Conservation (phyloP, 2,329 filamentous ascomycete species). For the Fusarium chuoi region DNA sequence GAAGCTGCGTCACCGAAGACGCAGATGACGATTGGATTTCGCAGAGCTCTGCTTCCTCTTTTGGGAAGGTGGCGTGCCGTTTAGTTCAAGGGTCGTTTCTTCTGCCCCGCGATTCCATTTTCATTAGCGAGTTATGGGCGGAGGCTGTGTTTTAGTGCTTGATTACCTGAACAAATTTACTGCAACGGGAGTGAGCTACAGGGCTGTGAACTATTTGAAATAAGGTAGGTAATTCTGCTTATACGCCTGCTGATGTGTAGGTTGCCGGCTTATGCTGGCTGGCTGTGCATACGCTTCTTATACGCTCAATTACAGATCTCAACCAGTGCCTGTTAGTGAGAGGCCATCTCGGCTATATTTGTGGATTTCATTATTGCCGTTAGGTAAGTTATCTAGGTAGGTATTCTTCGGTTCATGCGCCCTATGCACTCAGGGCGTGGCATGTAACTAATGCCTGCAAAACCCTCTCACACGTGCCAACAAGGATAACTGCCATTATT, state of each 20-base stretch:
- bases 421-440: neutral
- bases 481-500: slow-evolving; percentile 1
- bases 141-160: slow-evolving; percentile 1
- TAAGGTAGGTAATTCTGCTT: neutral
- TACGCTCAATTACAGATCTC: neutral
- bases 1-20: slow-evolving; percentile 33
- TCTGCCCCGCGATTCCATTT: slow-evolving; percentile 13
- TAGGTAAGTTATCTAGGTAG: too few relatives aligned
- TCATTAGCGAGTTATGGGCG: neutral
- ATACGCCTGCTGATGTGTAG: neutral
- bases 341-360: neutral
- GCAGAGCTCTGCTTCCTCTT: slow-evolving; percentile 33
- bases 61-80: slow-evolving; percentile 21
- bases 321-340: neutral
- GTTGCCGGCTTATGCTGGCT: neutral
- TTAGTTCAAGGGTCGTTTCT: slow-evolving; percentile 10
- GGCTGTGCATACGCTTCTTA: neutral
- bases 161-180: neutral
- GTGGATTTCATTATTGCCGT: neutral
- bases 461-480: neutral
- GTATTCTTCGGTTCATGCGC: neutral
- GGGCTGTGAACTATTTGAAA: neutral
- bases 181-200: neutral
- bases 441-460: neutral
- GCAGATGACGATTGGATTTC: slow-evolving; percentile 41